A percentile compares a stretch with the other conserved stretches of the same genome.
Conservation (phyloP, 495 filamentous ascomycete genomes). For the Letharia lupina region DNA sequence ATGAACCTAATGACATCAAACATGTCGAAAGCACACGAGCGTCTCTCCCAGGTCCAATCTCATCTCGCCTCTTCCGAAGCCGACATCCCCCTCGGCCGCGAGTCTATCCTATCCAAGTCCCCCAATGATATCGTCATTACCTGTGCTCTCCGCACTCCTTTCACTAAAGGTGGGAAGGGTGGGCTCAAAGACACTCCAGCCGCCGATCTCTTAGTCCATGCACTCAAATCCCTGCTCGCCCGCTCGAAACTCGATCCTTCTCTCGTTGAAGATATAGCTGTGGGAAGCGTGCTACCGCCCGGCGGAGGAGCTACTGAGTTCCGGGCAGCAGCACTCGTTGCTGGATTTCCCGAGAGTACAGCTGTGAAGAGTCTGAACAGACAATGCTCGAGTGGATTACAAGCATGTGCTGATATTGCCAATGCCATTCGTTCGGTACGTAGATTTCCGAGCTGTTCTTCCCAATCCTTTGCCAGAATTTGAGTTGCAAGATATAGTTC, state of each 20-base stretch:
- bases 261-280: constrained; percentile 83
- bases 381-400: constrained; percentile 83
- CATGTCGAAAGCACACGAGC: constrained; percentile 43
- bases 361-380: constrained; percentile 82
- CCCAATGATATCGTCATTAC: constrained; percentile 84
- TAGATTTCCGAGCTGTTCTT: background rate
- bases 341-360: constrained; percentile 77
- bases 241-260: constrained; percentile 79
- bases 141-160: constrained; percentile 79
- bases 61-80: constrained; percentile 44
- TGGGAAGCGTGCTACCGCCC: constrained; percentile 83
- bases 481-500: background rate
- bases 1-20: background rate
- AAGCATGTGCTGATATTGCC: constrained; percentile 86
- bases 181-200: constrained; percentile 88
- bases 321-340: constrained; percentile 83
- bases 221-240: constrained; percentile 69
- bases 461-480: background rate
- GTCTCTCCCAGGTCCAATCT: constrained; percentile 54
- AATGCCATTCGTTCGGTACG: constrained; percentile 65
- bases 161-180: constrained; percentile 89
- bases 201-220: constrained; percentile 76
- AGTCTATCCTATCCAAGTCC: constrained; percentile 50
- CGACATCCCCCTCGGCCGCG: constrained; percentile 37
- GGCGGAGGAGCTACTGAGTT: constrained; percentile 96